Base-by-base conservation (phyloP, 805 yeast genomes). In the Myxozyma geophila region DNA sequence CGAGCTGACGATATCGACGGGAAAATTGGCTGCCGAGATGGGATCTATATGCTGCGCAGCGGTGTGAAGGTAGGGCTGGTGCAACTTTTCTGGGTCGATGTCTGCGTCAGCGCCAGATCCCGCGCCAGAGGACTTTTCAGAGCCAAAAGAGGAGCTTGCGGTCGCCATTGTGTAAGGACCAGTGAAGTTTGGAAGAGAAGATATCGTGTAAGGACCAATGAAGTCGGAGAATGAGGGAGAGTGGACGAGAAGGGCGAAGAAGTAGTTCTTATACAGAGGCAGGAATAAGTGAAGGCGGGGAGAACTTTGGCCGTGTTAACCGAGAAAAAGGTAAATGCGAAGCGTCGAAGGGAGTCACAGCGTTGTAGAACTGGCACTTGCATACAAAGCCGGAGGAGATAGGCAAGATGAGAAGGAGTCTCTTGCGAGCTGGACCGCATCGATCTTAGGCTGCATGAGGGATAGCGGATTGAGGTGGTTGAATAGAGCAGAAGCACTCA, bases 1-100 rank as follows among this genome's bases (percentile, higher is more conserved):
- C 21, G 68, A 55, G 15, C 49, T 39, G 43, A 52, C 64, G 39
- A 60, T 59, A 33, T 43, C 68, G 52, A 60, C 62, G n/a, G 71
- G 71, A 56, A 66, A 69, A 59, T 66, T 68, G 46, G 67, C 62
- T 19, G 71, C 70, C 23, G 69, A 68, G 9, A 69, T 43, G 13
- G 71, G 64, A 17, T 50, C 44, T 33, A 60, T 60, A 35, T 39
- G 35, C 10, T 7, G 23, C 33, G 17, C 3, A 13, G 64, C 64
- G 10, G 54, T 44, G 59, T 64, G 67, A 21, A 64, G 52, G 60
- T 57, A 60, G 9, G 67, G 67, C 55, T 64, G 67, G 23, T 64
- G 50, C 17, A 52, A n/a, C 12, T 52, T 52, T 7, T 39, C 43
- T 7, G 35, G 17, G 46, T 52, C 47, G n/a, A 52, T 33, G 17